Base-by-base conservation (phyloP, 2,329 filamentous ascomycete species). In the Mycosphaerella sp. region DNA sequence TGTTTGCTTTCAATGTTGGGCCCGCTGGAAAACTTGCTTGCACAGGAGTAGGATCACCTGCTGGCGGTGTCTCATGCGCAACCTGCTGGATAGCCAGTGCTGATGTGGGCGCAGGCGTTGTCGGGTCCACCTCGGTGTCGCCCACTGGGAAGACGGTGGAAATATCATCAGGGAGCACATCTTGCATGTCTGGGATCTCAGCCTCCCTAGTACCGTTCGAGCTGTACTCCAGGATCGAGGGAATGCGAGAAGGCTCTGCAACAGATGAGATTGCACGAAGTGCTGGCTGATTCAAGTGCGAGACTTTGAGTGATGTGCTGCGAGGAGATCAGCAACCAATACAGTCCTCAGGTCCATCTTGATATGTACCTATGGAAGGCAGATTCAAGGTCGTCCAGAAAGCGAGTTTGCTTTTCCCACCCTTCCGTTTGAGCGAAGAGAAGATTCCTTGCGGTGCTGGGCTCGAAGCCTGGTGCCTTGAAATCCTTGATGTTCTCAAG, bases 381-480 rank as follows among this genome's bases (percentile, higher is more conserved):
- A 17, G 71, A 69, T 39, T 70, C 61, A 54, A 74, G 54, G 40
- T 47, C 69, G 64, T 56, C 43, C 11, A 61, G 67, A 66, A 9
- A 62, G 60, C 49, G 68, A 2, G 64, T 69, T 54, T 67, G 64
- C 53, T 64, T 72, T 34, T 64, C 63, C 72, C 72, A 75, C 8
- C 69, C 69, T 6, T 71, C 64, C 14, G 65, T 64, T 26, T 62
- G 55, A 0, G 73, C 70, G 56, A 73, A 76, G 31, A 62, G 60
- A 7, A 76, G 60, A 1, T 57, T 62, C 31, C 65, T 60, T 31
- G 67, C 62, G 5, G 58, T 61, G 14, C 61, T 61, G 8, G 59
- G 57, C 8, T 63, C 61, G 45, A 76, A 77, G 3, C 73, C 74
- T n/a, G 64, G 64, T 14, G 74, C 71, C 45, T 73, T 66, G 58